Evolutionary conservation across 345 rosid genomes (phyloP), one percentile per base, ranked within the genome.

Genomic region (Rhizophora apiculata): DNA sequence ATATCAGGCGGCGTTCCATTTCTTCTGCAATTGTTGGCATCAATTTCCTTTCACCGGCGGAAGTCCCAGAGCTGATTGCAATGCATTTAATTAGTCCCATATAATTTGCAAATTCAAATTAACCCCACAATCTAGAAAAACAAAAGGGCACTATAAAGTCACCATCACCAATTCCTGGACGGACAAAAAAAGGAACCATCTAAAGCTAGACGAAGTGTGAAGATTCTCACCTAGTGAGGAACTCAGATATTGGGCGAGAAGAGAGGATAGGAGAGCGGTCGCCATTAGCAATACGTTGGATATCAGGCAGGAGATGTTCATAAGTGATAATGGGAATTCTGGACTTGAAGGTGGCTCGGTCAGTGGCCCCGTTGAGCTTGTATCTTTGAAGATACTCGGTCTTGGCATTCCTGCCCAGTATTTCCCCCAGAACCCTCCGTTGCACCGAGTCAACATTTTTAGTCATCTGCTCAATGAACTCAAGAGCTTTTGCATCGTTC

Each of bases 1-100:
- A 86, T 62, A 81, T 74, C 75, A 86, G 95, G 26, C 97, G 96
- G 69, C 99, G 99, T 71, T 87, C 96, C 63, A 88, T 80, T 82
- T 95, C 99, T 80, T 92, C 97, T 49, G 53, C 75, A 76, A 92
- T 95, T 30, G 99, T 88, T 1, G 99, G 99, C 99, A 95, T 89
- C 69, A 92, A 82, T 56, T 95, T 95, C 76, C 99, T 89, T 75
- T 95, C 99, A 36, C 99, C 99, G 8, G 96, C 99, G 27, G 99
- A 95, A 57, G 99, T 92, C 46, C 99, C 99, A 18, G 97, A 95
- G 73, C 99, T 95, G 87, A 65, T 72, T 56, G 60, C 31, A 56
- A 24, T 10, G 31, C 29, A 56, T 10, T 56, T 56, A 24, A 21
- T 24, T 13, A 56, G 49, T 13, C 31, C 26, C 31, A 11, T 56